Base-by-base conservation (phyloP, 768 basidiomycete genomes). In the Infundibulicybe gibba region DNA sequence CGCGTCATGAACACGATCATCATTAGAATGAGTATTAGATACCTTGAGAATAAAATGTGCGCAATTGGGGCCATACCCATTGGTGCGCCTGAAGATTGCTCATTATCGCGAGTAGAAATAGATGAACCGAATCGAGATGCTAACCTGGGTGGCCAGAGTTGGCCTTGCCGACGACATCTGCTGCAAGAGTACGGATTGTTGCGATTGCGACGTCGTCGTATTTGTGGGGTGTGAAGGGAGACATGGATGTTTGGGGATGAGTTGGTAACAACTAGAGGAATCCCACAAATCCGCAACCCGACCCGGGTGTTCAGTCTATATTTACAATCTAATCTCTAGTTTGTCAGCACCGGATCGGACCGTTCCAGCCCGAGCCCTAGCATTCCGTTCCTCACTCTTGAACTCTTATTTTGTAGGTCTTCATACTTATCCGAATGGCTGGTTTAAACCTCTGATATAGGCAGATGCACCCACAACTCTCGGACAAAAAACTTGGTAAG, bases 121-220 rank as follows among this genome's bases (percentile, higher is more conserved):
- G 48, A 32, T 32, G 48, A 31, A 44, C 41, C 45, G 44, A 40
- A 21, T 39, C 34, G 32, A 40, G 31, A 31, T 42, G 48, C 74
- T 41, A 50, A 85, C 91, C 91, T 51, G 90, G 93, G 67, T 94
- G 93, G 48, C 93, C 93, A 56, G 90, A 93, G 81, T 95, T 95
- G 59, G 92, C 87, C 70, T 91, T 89, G 54, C 68, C 83, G 40
- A 90, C 87, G 55, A 83, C 75, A 71, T 86, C 86, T 32, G 80
- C 85, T 46, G 87, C 83, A 50, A 90, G 80, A 35, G 81, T 78
- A 49, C 87, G 83, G 65, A 88, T 90, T 46, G 86, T 86, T 47
- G 83, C 78, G 54, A 89, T 72, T 55, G 81, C 74, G 47, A 74
- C 59, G 50, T 77, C 71, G 61, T 90, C 88, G 43, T 72, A 56